These are phyloP conservation scores for Apiospora koreana DNA, from an alignment of 2,329 filamentous ascomycete genomes.

Conservation along the genomic window DNA sequence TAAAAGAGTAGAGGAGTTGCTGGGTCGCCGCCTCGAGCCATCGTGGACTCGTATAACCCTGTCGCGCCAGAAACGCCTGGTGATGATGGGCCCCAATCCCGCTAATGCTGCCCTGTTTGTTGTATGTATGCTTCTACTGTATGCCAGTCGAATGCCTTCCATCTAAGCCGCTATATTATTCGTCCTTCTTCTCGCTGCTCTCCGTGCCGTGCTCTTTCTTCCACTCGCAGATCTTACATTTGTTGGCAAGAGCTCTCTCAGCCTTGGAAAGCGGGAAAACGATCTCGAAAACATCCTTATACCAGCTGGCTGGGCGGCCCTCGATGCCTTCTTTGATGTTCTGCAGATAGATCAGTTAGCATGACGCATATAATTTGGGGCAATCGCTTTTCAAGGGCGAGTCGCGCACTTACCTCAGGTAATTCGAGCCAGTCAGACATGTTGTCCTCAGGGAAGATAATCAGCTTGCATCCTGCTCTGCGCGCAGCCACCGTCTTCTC, in stretches of 20 bases:
- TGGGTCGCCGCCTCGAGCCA: constrained; percentile 7
- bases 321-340: constrained; percentile 98
- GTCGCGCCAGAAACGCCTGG: neutral
- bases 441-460: constrained; percentile 95
- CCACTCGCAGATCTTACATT: constrained; percentile 64
- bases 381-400: neutral
- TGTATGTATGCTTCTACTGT: neutral
- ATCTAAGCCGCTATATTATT: constrained; percentile 15
- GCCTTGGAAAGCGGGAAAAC: constrained; percentile 73
- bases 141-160: neutral
- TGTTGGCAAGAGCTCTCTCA: constrained; percentile 72
- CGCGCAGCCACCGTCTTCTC: constrained; percentile 98
- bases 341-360: constrained; percentile 48
- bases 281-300: constrained; percentile 87
- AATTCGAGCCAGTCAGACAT: constrained; percentile 96
- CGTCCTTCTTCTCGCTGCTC: constrained; percentile 34
- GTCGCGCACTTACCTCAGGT: constrained; percentile 73
- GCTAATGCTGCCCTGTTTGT: constrained; percentile 9
- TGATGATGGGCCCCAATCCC: neutral
- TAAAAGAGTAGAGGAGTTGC: constrained; percentile 7
- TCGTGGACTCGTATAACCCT: constrained; percentile 6
- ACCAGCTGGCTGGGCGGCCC: constrained; percentile 90
- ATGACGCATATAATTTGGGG: constrained; percentile 7
- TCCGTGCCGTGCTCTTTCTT: constrained; percentile 50
- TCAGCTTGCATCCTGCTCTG: constrained; percentile 86